Percentiles rank a stretch among this genome's conserved stretches.
These are phyloP conservation scores for Tricharina praecox DNA, from an alignment of 495 filamentous ascomycete genomes.

Conservation along the genomic window DNA sequence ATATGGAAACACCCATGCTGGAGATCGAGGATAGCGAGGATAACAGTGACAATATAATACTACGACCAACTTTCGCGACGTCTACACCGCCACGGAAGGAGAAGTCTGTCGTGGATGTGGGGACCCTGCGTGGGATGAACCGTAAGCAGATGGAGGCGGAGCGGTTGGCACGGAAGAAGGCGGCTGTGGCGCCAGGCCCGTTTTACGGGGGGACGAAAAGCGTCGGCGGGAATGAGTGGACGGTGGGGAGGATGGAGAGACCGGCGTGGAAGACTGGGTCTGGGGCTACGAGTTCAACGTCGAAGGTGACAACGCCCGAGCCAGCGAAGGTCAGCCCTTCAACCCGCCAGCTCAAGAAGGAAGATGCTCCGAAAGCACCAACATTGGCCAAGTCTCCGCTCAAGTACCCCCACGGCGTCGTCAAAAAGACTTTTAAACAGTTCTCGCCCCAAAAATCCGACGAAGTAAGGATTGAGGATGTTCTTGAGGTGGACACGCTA, in stretches of 20 bases:
- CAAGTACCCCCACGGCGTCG: constrained; percentile 34
- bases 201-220: background rate
- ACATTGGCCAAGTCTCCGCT: too few species aligned
- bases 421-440: constrained; percentile 65
- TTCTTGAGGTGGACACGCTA: constrained; percentile 54
- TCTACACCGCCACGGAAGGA: background rate
- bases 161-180: constrained; percentile 46
- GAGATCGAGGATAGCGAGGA: too few species aligned
- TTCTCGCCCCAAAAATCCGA: constrained; percentile 39
- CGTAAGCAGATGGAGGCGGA: constrained; percentile 59
- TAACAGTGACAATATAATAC: too few species aligned
- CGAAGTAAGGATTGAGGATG: constrained; percentile 83
- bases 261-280: background rate
- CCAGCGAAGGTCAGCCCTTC: too few species aligned
- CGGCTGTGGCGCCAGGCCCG: too few species aligned
- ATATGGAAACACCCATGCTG: too few species aligned
- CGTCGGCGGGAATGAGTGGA: constrained; percentile 40
- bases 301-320: too few species aligned
- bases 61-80: background rate
- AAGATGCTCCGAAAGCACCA: too few species aligned
- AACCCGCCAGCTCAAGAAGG: too few species aligned
- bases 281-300: too few species aligned
- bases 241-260: background rate
- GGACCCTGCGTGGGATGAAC: too few species aligned
- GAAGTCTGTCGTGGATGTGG: too few species aligned